These are phyloP conservation scores for Paracoccidioides brasiliensis DNA, from an alignment of 2,329 filamentous ascomycete genomes.

Conservation along the genomic window DNA sequence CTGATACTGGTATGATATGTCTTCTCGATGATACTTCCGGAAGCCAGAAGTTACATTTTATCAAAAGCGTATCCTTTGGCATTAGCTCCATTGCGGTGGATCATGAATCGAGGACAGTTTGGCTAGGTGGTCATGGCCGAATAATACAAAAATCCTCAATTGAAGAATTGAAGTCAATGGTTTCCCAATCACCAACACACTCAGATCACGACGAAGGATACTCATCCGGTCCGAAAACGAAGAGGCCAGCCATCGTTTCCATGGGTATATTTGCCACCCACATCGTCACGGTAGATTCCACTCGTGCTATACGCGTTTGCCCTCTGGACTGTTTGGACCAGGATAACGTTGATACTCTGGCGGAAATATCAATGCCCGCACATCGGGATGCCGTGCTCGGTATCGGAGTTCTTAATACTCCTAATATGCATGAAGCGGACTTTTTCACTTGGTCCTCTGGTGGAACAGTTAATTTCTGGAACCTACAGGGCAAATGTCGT, in stretches of 20 bases:
- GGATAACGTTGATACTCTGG: slow-evolving; percentile 18
- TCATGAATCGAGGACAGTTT: slow-evolving; percentile 42
- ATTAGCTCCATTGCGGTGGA: slow-evolving; percentile 55
- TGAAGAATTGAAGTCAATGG: slow-evolving; percentile 22
- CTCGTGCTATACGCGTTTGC: slow-evolving; percentile 54
- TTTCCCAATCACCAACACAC: slow-evolving; percentile 13
- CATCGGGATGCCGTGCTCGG: slow-evolving; percentile 54
- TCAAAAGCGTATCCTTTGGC: slow-evolving; percentile 53
- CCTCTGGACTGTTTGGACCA: slow-evolving; percentile 34
- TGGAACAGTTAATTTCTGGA: slow-evolving; percentile 75
- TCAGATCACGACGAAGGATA: slow-evolving; percentile 14
- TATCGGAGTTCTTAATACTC: slow-evolving; percentile 50
- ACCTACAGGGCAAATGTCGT: slow-evolving; percentile 54
- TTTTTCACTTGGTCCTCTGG: slow-evolving; percentile 85
- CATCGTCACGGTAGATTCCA: slow-evolving; percentile 62
- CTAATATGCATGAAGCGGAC: slow-evolving; percentile 50
- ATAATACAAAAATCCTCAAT: slow-evolving; percentile 37
- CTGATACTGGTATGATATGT: slow-evolving; percentile 82
- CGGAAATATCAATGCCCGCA: slow-evolving; percentile 35
- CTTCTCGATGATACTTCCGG: slow-evolving; percentile 65
- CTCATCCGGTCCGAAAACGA: slow-evolving; percentile 15
- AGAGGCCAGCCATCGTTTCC: slow-evolving; percentile 42
- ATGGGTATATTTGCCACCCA: slow-evolving; percentile 56
- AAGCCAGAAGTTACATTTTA: slow-evolving; percentile 55
- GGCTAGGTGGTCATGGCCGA: slow-evolving; percentile 56